Conservation (phyloP, 2,329 filamentous ascomycete species). For the Arthrobotrys sinensis region DNA sequence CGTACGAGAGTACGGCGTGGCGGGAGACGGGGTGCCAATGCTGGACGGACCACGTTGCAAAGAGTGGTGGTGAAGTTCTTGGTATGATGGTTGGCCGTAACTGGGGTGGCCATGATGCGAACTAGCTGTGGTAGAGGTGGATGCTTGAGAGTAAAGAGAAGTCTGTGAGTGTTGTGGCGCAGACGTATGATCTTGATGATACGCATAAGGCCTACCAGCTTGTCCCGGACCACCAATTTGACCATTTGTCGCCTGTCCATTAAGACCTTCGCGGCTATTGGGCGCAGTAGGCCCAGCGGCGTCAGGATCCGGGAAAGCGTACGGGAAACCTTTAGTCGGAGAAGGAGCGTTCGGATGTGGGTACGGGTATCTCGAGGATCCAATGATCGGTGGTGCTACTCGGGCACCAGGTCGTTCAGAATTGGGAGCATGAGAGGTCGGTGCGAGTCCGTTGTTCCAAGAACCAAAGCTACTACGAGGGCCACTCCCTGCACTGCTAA, state of each 20-base stretch:
- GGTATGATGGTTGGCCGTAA: conserved; percentile 42
- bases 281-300: conserved; percentile 62
- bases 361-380: conserved; percentile 64
- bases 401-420: conserved; percentile 56
- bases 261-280: conserved; percentile 56
- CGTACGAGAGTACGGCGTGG: conserved; percentile 81
- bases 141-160: conserved; percentile 61
- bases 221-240: conserved; percentile 37
- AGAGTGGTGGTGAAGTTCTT: conserved; percentile 63
- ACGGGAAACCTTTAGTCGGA: conserved; percentile 65
- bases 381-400: conserved; percentile 64
- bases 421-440: conserved; percentile 48
- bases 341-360: conserved; percentile 65
- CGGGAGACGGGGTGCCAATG: conserved; percentile 56
- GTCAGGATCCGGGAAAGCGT: conserved; percentile 65
- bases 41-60: conserved; percentile 61
- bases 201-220: conserved; percentile 56
- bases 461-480: conserved; percentile 61
- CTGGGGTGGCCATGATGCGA: conserved; percentile 49
- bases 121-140: conserved; percentile 50
- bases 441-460: conserved; percentile 58
- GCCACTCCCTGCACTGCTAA: conserved; percentile 60
- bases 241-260: conserved; percentile 21
- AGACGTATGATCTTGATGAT: conserved; percentile 50
- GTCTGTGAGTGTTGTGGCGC: conserved; percentile 60